phyloP scores from a whole-genome alignment of 1,139 yeast species.

The Meyerozyma sp. region DNA sequence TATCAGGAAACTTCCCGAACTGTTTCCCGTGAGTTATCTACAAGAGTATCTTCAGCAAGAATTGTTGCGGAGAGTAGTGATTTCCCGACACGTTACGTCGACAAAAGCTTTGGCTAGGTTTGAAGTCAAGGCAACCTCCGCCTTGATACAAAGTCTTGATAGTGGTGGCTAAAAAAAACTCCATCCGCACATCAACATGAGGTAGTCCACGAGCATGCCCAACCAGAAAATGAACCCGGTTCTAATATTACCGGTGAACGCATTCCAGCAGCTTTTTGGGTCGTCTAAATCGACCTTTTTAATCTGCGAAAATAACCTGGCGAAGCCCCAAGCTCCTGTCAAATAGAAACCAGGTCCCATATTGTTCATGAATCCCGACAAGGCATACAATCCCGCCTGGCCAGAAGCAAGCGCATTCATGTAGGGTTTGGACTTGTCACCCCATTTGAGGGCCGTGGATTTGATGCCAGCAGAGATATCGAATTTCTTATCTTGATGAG shows the following conservation, averaged over 20 bases:
- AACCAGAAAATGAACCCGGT: conserved; percentile 77
- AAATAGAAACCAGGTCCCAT: conserved; percentile 83
- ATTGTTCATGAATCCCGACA: conserved; percentile 77
- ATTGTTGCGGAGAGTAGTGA: conserved; percentile 1
- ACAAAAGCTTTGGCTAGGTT: conserved; percentile 5
- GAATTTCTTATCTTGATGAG: conserved; percentile 91
- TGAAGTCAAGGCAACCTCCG: background rate
- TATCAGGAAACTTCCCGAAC: background rate
- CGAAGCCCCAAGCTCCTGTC: conserved; percentile 63
- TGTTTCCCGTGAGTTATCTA: conserved; percentile 8
- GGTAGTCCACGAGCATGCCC: conserved; percentile 74
- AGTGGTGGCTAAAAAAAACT: conserved; percentile 18
- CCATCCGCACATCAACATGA: conserved; percentile 42
- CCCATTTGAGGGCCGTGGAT: conserved; percentile 95
- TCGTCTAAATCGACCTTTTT: conserved; percentile 67
- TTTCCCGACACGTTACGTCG: conserved; percentile 2
- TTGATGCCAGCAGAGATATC: conserved; percentile 89
- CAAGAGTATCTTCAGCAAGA: conserved; percentile 8
- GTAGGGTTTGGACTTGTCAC: conserved; percentile 65
- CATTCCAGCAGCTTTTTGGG: conserved; percentile 78
- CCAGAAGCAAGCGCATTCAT: conserved; percentile 56
- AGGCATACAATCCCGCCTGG: conserved; percentile 58
- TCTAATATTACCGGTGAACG: conserved; percentile 69
- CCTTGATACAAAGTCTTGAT: background rate
- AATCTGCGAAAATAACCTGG: conserved; percentile 63